These are phyloP conservation scores for Wickerhamiella hasegawae DNA, from an alignment of 805 yeast species.

Conservation along the genomic window DNA sequence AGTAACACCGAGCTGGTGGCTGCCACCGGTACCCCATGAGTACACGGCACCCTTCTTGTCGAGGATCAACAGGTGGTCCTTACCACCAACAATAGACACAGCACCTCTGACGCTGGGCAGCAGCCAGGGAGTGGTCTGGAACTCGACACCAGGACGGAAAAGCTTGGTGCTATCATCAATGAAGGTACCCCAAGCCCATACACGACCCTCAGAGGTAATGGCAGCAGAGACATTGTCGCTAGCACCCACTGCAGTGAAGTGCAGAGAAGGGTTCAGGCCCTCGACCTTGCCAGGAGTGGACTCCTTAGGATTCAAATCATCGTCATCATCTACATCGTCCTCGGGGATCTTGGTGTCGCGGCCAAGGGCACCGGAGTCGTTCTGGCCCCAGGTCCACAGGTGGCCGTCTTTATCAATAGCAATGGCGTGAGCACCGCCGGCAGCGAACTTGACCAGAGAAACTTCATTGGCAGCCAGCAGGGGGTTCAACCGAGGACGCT, in stretches of 20 bases:
- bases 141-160: conserved; percentile 44
- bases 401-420: conserved; percentile 63
- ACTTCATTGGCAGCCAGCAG: conserved; percentile 43
- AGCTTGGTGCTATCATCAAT: conserved; percentile 75
- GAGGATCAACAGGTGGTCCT: conserved; percentile 77
- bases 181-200: conserved; percentile 97
- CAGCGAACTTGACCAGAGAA: conserved; percentile 73
- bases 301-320: conserved; percentile 72
- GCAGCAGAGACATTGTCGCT: conserved; percentile 84
- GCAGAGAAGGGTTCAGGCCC: conserved; percentile 39
- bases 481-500: conserved; percentile 87
- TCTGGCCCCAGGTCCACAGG: conserved; percentile 98
- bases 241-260: conserved; percentile 71
- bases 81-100: conserved; percentile 78
- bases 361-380: conserved; percentile 84
- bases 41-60: conserved; percentile 74
- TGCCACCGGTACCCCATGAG: conserved; percentile 98
- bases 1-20: conserved; percentile 77
- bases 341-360: conserved; percentile 61
- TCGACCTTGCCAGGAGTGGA: conserved; percentile 76
- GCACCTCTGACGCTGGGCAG: conserved; percentile 47
- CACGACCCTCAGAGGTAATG: conserved; percentile 64
- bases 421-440: conserved; percentile 89
- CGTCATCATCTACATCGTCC: conserved; percentile 40
- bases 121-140: conserved; percentile 54